Evolutionary conservation across 306 rosid species (phyloP), one percentile per base, ranked within the genome.

Genomic region (Trifolium pratense): DNA sequence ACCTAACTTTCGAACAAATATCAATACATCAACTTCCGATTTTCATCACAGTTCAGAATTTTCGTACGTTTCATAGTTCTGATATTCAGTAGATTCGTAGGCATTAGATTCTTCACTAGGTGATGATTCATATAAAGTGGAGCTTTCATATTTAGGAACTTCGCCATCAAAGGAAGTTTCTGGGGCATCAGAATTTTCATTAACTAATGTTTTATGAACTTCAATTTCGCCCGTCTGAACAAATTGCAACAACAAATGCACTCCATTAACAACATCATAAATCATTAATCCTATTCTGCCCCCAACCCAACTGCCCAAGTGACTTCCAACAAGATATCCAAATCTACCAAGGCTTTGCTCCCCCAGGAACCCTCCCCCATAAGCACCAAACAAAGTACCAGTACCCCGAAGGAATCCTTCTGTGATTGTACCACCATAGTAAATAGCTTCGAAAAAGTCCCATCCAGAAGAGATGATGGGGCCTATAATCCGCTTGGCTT

Each of bases 261-360:
- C 80, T 62, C 90, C 97, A 79, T 86, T 91, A 32, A 84, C 71
- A 75, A 90, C 97, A 70, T 90, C 97, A 83, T 91, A 88, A 10
- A 82, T 42, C 99, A 91, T 95, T 10, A 90, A 67, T 78, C 93
- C 99, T 40, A 91, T 68, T 73, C 97, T 86, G 80, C 96, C 96
- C 69, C 97, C 99, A 69, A 76, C 79, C 97, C 97, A 91, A 83
- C 97, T 90, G 13, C 99, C 99, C 81, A 88, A 5, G 67, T 90
- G 91, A 85, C 97, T 91, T 86, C 97, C 97, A 49, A 86, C 85
- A 59, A 91, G 93, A 82, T 95, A 91, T 70, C 97, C 99, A 68
- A 90, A 13, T 78, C 90, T 87, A 78, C 97, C 97, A 42, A 90
- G 84, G 85, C 86, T 85, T 83, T 90, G 80, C 78, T 95, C 97